Evolutionary conservation across 306 rosid genomes (phyloP).

Genomic region (Begonia masoniana): DNA sequence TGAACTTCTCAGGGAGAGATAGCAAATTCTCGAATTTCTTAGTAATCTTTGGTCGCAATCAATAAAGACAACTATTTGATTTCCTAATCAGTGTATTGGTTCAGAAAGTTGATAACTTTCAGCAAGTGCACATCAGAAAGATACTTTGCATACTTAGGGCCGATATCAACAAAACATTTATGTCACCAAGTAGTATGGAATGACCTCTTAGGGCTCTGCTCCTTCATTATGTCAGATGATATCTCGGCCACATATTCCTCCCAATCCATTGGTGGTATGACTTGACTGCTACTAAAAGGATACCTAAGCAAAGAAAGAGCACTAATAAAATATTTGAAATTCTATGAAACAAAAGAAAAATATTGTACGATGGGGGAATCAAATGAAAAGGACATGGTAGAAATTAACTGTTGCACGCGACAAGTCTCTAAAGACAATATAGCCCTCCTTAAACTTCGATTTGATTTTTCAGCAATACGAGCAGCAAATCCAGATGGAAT

Average conservation of each 20-base stretch:
- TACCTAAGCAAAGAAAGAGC: slow-evolving; percentile 39
- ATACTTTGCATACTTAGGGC: too few species aligned
- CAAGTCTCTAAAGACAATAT: slow-evolving; percentile 84
- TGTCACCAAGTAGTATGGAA: neutral
- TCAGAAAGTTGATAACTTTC: too few species aligned
- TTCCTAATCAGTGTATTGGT: too few species aligned
- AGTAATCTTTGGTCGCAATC: too few species aligned
- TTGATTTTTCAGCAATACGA: slow-evolving; percentile 74
- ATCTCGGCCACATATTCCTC: slow-evolving; percentile 85
- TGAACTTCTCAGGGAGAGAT: too few species aligned
- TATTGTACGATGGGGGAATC: neutral
- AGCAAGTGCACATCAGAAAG: too few species aligned
- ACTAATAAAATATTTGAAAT: slow-evolving; percentile 10
- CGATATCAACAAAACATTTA: too few species aligned
- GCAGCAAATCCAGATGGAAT: slow-evolving; percentile 65
- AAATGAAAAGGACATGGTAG: slow-evolving; percentile 5
- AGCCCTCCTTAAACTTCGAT: slow-evolving; percentile 73
- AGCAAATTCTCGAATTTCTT: too few species aligned
- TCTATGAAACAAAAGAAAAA: too few species aligned
- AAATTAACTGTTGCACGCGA: slow-evolving; percentile 74
- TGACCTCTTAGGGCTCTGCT: slow-evolving; percentile 96
- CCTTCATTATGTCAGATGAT: slow-evolving; percentile 90
- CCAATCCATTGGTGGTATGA: slow-evolving; percentile 89
- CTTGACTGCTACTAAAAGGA: slow-evolving; percentile 66
- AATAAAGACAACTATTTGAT: too few species aligned